phyloP scores from a whole-genome alignment of 148 eudicot species.

The Mesembryanthemum crystallinum region DNA sequence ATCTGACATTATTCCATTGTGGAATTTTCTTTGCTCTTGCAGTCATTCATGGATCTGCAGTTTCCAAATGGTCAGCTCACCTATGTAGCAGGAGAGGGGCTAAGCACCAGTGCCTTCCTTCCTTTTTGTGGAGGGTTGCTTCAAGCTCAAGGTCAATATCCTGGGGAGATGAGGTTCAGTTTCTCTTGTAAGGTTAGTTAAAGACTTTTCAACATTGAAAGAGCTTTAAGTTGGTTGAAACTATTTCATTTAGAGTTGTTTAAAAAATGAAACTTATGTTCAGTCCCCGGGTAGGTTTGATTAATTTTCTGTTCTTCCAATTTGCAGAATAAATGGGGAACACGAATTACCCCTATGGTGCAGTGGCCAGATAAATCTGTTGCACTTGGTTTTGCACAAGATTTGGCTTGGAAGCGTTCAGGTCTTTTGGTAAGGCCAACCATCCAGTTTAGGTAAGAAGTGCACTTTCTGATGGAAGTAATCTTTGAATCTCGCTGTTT shows the following conservation, averaged over 20 bases:
- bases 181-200: constrained; percentile 83
- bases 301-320: constrained; percentile 10
- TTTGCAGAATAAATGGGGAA: constrained; percentile 87
- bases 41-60: constrained; percentile 98
- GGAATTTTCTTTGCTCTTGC: constrained; percentile 25
- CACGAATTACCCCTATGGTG: constrained; percentile 68
- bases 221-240: neutral
- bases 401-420: constrained; percentile 90
- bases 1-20: constrained; percentile 22
- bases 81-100: constrained; percentile 89
- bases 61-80: constrained; percentile 96
- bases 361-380: constrained; percentile 90
- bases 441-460: constrained; percentile 64
- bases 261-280: neutral
- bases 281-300: neutral
- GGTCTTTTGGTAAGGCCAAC: constrained; percentile 90
- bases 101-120: constrained; percentile 83
- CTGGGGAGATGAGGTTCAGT: constrained; percentile 93
- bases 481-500: constrained; percentile 3
- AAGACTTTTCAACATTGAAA: neutral
- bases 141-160: constrained; percentile 99
- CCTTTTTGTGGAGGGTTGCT: constrained; percentile 85
- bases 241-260: neutral
- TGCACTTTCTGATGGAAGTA: neutral
- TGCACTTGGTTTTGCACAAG: constrained; percentile 61